These are phyloP conservation scores for Starmera dryadoides DNA, from an alignment of 805 yeast species.

Conservation along the genomic window DNA sequence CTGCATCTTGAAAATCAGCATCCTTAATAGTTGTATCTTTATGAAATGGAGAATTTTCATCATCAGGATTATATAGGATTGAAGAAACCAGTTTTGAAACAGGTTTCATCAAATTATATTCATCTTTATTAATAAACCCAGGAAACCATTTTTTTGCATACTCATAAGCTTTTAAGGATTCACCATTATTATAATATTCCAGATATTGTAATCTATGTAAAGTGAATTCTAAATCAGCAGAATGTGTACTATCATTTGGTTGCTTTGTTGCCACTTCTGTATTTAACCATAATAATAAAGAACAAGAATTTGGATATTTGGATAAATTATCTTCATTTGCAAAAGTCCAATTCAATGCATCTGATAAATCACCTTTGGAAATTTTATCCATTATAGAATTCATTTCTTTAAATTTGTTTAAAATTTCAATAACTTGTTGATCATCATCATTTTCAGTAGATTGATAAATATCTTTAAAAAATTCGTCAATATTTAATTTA, in stretches of 20 bases:
- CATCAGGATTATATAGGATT: slow-evolving; percentile 15
- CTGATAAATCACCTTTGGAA: slow-evolving; percentile 26
- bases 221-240: slow-evolving; percentile 32
- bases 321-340: slow-evolving; percentile 15
- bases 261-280: slow-evolving; percentile 16
- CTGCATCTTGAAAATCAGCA: slow-evolving; percentile 22
- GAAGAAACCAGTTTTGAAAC: slow-evolving; percentile 39
- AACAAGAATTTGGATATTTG: slow-evolving; percentile 7
- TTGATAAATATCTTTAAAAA: slow-evolving; percentile 21
- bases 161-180: slow-evolving; percentile 26
- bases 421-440: slow-evolving; percentile 18
- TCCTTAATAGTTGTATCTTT: slow-evolving; percentile 17
- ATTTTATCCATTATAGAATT: slow-evolving; percentile 33
- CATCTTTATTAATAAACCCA: slow-evolving; percentile 29
- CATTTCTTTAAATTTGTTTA: slow-evolving; percentile 33
- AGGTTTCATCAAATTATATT: slow-evolving; percentile 24
- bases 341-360: slow-evolving; percentile 45
- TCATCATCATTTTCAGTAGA: slow-evolving; percentile 22
- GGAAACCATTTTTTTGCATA: slow-evolving; percentile 37
- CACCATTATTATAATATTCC: slow-evolving; percentile 20
- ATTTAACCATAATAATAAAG: slow-evolving; percentile 13
- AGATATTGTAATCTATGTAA: slow-evolving; percentile 37
- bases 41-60: slow-evolving; percentile 16
- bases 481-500: slow-evolving; percentile 29
- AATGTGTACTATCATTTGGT: slow-evolving; percentile 1